Percentiles rank a stretch among this genome's conserved stretches.
These are phyloP conservation scores for Kondoa subrosea DNA, from an alignment of 768 basidiomycete species.

Conservation along the genomic window DNA sequence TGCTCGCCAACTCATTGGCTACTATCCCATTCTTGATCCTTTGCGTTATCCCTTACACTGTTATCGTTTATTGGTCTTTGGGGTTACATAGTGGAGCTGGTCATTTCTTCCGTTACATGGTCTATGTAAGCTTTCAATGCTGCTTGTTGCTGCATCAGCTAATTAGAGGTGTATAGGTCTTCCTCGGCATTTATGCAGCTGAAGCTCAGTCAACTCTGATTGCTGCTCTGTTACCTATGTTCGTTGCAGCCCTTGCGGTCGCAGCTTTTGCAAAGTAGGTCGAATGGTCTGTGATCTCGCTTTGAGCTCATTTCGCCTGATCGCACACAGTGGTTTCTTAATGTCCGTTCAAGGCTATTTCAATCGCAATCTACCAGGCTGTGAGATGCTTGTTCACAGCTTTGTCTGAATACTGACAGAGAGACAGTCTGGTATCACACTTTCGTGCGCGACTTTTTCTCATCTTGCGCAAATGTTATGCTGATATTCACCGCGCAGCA, in stretches of 20 bases:
- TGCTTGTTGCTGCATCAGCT: not conserved
- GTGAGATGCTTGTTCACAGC: too few species aligned
- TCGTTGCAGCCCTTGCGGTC: slow-evolving; percentile 46
- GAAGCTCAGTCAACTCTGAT: slow-evolving; percentile 17
- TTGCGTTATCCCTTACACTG: not conserved
- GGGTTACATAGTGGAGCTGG: not conserved
- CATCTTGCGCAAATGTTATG: too few species aligned
- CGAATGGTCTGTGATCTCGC: not conserved
- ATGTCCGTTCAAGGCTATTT: not conserved
- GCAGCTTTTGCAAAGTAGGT: slow-evolving; percentile 39
- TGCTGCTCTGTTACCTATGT: slow-evolving; percentile 39
- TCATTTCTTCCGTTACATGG: not conserved
- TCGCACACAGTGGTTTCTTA: not conserved
- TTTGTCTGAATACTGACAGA: too few species aligned
- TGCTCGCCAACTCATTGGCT: slow-evolving; percentile 32
- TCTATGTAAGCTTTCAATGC: not conserved
- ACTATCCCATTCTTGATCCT: slow-evolving; percentile 36
- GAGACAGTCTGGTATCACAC: not conserved
- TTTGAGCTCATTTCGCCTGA: not conserved
- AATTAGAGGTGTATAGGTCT: not conserved
- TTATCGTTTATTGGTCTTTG: not conserved
- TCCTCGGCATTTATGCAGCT: not conserved
- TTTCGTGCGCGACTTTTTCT: too few species aligned
- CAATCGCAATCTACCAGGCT: not conserved
- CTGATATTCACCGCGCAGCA: too few species aligned